Percentiles rank a stretch among this genome's conserved stretches.
phyloP scores from a whole-genome alignment of 2,329 filamentous ascomycete species.

The Alternaria hordeiaustralica region DNA sequence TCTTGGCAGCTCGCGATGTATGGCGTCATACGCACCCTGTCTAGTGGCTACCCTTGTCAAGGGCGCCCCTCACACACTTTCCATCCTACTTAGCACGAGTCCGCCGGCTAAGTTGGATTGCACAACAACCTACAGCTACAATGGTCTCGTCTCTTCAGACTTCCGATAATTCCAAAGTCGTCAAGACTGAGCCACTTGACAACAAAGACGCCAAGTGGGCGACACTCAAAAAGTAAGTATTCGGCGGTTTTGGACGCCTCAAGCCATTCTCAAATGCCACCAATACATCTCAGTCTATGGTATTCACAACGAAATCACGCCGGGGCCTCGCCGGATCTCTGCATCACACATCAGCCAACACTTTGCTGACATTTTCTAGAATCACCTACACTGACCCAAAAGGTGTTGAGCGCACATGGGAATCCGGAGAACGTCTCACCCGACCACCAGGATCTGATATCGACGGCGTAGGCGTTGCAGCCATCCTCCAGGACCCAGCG shows the following conservation, averaged over 20 bases:
- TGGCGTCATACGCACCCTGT: conserved; percentile 9
- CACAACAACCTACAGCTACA: background rate
- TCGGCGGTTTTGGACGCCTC: background rate
- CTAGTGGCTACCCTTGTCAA: background rate
- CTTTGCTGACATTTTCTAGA: conserved; percentile 24
- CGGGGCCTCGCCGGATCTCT: background rate
- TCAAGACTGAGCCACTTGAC: conserved; percentile 46
- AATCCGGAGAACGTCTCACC: conserved; percentile 74
- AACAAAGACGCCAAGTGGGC: conserved; percentile 51
- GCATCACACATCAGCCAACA: background rate
- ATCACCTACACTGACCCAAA: conserved; percentile 68
- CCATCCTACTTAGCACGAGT: background rate
- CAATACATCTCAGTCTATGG: background rate
- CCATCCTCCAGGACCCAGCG: conserved; percentile 60
- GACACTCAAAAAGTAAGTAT: conserved; percentile 47
- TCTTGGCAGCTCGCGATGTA: conserved; percentile 20
- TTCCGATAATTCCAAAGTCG: conserved; percentile 38
- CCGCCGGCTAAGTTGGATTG: background rate
- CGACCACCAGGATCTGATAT: conserved; percentile 67
- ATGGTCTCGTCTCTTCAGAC: conserved; percentile 22
- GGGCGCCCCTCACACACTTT: background rate
- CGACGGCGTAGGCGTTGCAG: conserved; percentile 76
- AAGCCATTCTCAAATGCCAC: background rate
- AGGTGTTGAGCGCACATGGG: conserved; percentile 68
- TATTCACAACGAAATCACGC: background rate